phyloP scores from a whole-genome alignment of 2,329 filamentous ascomycete species.

The Ceratocystis ficicola region DNA sequence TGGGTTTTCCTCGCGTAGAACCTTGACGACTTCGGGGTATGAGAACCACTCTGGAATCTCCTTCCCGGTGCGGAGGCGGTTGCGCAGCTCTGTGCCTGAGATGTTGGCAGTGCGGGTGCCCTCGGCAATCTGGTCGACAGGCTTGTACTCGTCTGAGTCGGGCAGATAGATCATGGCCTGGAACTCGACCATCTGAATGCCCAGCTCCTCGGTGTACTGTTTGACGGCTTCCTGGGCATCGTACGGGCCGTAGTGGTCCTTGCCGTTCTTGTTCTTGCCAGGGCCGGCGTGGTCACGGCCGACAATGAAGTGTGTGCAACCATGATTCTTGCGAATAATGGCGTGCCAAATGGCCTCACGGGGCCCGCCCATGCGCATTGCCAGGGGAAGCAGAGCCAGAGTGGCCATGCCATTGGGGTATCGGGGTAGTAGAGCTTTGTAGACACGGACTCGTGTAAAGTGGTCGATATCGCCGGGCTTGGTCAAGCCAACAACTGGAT shows the following conservation, averaged over 20 bases:
- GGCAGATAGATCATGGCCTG: constrained; percentile 99
- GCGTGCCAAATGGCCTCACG: constrained; percentile 99
- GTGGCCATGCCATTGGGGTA: constrained; percentile 99
- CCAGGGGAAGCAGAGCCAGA: constrained; percentile 82
- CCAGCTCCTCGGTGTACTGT: constrained; percentile 91
- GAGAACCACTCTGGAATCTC: constrained; percentile 99
- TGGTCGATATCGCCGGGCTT: constrained; percentile 99
- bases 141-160: constrained; percentile 91
- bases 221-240: constrained; percentile 93
- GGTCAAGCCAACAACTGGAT: constrained; percentile 94
- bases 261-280: constrained; percentile 93
- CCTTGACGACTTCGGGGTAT: constrained; percentile 94
- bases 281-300: constrained; percentile 96
- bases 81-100: constrained; percentile 79
- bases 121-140: constrained; percentile 75
- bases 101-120: constrained; percentile 81
- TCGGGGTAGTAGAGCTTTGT: constrained; percentile 88
- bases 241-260: constrained; percentile 96
- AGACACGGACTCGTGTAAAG: constrained; percentile 97
- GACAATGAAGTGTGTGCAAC: constrained; percentile 97
- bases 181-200: constrained; percentile 98
- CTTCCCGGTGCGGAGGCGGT: constrained; percentile 77
- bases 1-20: constrained; percentile 91
- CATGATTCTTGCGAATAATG: constrained; percentile 99
- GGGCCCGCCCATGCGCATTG: constrained; percentile 98